Base-by-base conservation (phyloP, 2,329 filamentous ascomycete species). In the Exophiala spinifera region DNA sequence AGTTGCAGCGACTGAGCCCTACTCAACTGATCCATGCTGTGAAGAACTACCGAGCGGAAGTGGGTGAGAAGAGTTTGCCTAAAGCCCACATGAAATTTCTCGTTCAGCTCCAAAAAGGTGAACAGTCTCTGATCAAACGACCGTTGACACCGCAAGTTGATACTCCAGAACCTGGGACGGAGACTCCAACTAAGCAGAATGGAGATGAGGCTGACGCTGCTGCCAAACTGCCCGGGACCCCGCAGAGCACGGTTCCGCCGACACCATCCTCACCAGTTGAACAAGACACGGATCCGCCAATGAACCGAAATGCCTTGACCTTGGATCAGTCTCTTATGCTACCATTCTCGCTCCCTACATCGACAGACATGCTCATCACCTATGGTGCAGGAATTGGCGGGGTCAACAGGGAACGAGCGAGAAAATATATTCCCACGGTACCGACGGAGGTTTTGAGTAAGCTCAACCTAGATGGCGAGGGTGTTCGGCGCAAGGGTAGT, bases 331-430 rank as follows among this genome's bases (percentile, higher is more conserved):
- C 91, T 2, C 77, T 96, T 56, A 95, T 96, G 81, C 80, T 99
- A 21, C 94, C 94, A 0, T 99, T 99, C 69, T 87, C 88, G n/a
- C 77, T 99, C 23, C 94, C 94, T 1, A 96, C 92, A 1, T 94
- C 90, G 53, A 97, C 91, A 21, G 94, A 99, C 70, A 99, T 99
- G 94, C 80, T 97, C 45, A 84, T 99, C 45, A 92, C 86, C 62
- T 99, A 95, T 66, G 94, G 94, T 0, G 91, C 94, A 11, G 94
- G 94, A 0, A 94, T 97, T 66, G 94, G 94, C 4, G 94, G 94
- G 0, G 77, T 94, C 44, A 96, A 99, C 73, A 82, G 88, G 59
- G 94, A 97, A 72, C 81, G 91, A 53, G 94, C 95, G 71, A 81
- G 90, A 62, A 96, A 96, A 73, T 99, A 99, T 70, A 95, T 96